Conservation (phyloP, 2,329 filamentous ascomycete genomes). For the Aspergillus proliferans region DNA sequence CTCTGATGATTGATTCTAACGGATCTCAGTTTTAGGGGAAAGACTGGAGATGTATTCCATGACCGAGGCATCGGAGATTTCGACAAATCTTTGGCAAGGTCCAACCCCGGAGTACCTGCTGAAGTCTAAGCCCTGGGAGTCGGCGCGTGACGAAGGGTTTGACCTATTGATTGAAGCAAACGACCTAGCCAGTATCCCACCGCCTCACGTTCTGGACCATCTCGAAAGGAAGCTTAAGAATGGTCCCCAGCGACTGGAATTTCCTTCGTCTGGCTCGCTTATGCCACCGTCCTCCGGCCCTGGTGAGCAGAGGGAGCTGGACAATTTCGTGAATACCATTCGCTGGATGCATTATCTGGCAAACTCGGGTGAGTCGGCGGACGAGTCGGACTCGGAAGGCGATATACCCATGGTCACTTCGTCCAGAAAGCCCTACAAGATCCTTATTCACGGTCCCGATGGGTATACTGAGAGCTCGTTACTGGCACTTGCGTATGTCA, state of each 20-base stretch:
- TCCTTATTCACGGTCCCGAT: constrained; percentile 89
- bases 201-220: constrained; percentile 58
- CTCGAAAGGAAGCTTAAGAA: constrained; percentile 53
- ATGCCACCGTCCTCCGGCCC: constrained; percentile 57
- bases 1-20: not conserved
- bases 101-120: constrained; percentile 68
- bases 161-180: constrained; percentile 85
- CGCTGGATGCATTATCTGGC: constrained; percentile 84
- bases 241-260: constrained; percentile 61
- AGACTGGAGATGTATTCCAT: constrained; percentile 87
- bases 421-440: constrained; percentile 51
- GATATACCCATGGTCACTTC: constrained; percentile 50
- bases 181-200: constrained; percentile 71
- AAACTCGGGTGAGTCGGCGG: constrained; percentile 49
- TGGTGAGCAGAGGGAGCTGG: constrained; percentile 75
- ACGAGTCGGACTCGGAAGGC: constrained; percentile 45
- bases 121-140: constrained; percentile 30
- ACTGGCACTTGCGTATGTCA: constrained; percentile 83
- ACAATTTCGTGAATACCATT: constrained; percentile 78
- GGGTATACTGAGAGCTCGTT: constrained; percentile 94
- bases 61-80: constrained; percentile 83
- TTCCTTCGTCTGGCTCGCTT: constrained; percentile 91
- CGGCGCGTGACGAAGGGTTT: constrained; percentile 54
- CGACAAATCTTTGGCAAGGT: constrained; percentile 82
- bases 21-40: constrained; percentile 63